These are phyloP conservation scores for Amaranthus cruentus DNA, from an alignment of 148 eudicot genomes.

Conservation along the genomic window DNA sequence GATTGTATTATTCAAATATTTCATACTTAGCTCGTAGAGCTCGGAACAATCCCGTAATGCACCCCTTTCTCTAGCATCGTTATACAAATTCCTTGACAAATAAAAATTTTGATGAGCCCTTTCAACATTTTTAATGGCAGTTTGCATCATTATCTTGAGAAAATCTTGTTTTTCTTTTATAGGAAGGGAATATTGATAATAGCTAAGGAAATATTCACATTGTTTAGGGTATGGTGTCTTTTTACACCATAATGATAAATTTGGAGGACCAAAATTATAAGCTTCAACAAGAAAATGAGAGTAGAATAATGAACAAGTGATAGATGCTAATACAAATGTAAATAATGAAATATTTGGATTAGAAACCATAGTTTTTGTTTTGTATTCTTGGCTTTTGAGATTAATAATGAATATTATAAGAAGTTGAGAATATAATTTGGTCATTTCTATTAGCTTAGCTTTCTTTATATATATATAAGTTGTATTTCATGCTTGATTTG, in stretches of 20 bases:
- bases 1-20: conserved; percentile 41
- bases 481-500: too few relatives aligned
- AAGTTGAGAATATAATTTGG: too few relatives aligned
- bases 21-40: conserved; percentile 48
- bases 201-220: conserved; percentile 47
- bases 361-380: conserved; percentile 1
- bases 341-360: background rate
- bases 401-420: too few relatives aligned
- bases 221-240: conserved; percentile 64
- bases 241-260: conserved; percentile 46
- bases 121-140: conserved; percentile 39
- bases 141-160: conserved; percentile 30
- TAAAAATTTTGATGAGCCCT: conserved; percentile 25
- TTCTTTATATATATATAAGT: too few relatives aligned
- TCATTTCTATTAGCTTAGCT: too few relatives aligned
- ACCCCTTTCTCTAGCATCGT: conserved; percentile 39
- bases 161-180: conserved; percentile 44
- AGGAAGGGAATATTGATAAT: conserved; percentile 19
- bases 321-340: background rate
- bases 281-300: conserved; percentile 1
- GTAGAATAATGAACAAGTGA: background rate
- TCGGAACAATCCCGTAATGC: conserved; percentile 71
- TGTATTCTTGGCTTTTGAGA: too few relatives aligned
- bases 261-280: background rate
- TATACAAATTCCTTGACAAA: conserved; percentile 33